phyloP scores from a whole-genome alignment of 2,329 filamentous ascomycete species.

The Trichoderma arundinaceum region DNA sequence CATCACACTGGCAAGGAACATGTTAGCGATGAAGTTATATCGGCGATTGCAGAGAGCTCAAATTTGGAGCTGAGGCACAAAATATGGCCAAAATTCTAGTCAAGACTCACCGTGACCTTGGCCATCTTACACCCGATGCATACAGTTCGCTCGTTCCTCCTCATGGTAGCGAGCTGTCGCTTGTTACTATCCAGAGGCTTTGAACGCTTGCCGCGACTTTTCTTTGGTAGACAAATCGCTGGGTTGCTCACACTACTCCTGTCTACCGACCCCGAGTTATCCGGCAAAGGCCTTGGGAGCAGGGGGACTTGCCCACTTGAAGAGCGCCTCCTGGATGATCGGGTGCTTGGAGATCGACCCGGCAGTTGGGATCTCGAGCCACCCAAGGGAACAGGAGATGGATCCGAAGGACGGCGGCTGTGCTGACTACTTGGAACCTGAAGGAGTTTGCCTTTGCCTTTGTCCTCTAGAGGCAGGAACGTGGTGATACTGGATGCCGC shows the following conservation, averaged over 20 bases:
- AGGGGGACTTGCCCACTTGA: background rate
- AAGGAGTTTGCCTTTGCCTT: background rate
- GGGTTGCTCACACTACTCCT: background rate
- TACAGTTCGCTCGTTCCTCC: conserved; percentile 26
- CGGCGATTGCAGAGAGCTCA: background rate
- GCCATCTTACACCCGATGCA: conserved; percentile 30
- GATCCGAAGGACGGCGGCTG: background rate
- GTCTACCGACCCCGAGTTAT: background rate
- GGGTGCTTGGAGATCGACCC: background rate
- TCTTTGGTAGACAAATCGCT: background rate
- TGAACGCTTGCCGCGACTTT: background rate
- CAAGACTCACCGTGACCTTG: conserved; percentile 24
- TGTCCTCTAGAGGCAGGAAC: background rate
- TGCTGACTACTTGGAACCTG: background rate
- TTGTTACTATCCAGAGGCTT: background rate
- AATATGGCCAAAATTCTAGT: background rate
- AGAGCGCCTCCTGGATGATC: background rate
- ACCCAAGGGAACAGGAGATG: background rate
- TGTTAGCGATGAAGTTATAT: background rate
- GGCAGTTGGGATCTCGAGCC: background rate
- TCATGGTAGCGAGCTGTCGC: conserved; percentile 17
- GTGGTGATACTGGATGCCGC: background rate
- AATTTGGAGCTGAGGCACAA: background rate
- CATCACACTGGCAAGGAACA: conserved; percentile 8
- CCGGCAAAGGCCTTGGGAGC: background rate